A percentile compares a stretch with the other conserved stretches of the same genome.
These are phyloP conservation scores for Geotrichum phurueaensis DNA, from an alignment of 1,139 yeast species.

Conservation along the genomic window DNA sequence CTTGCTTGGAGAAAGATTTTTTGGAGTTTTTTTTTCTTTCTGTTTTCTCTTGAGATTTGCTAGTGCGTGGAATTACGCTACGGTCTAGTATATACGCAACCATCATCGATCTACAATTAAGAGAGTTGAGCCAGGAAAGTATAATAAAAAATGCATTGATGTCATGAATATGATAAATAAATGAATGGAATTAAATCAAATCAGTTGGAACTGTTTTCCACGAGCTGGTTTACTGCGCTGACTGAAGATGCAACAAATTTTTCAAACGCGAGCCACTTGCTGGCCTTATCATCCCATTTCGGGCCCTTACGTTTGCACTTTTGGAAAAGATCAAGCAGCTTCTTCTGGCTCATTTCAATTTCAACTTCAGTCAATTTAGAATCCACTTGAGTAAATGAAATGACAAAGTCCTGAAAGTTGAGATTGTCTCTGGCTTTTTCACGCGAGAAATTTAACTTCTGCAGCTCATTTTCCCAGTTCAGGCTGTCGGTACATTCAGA, in stretches of 20 bases:
- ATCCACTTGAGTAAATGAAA: conserved; percentile 2
- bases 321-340: background rate
- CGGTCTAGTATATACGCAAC: background rate
- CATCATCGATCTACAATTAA: background rate
- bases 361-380: conserved; percentile 1
- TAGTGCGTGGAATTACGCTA: background rate
- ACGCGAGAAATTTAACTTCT: background rate
- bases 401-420: background rate
- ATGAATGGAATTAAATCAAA: background rate
- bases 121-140: background rate
- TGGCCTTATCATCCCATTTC: background rate
- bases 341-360: conserved; percentile 4
- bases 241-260: background rate
- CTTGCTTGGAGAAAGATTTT: background rate
- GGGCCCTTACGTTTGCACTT: conserved; percentile 1
- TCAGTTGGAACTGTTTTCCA: background rate
- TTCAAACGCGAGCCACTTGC: conserved; percentile 4
- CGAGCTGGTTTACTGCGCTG: background rate
- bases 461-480: background rate
- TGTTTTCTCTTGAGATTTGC: background rate
- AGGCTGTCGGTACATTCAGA: background rate
- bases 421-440: background rate
- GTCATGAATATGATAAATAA: background rate
- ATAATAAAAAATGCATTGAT: background rate
- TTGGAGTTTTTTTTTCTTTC: background rate